Base-by-base conservation (phyloP, 352 stramenopile species). In the Globisporangium carolinianum region DNA sequence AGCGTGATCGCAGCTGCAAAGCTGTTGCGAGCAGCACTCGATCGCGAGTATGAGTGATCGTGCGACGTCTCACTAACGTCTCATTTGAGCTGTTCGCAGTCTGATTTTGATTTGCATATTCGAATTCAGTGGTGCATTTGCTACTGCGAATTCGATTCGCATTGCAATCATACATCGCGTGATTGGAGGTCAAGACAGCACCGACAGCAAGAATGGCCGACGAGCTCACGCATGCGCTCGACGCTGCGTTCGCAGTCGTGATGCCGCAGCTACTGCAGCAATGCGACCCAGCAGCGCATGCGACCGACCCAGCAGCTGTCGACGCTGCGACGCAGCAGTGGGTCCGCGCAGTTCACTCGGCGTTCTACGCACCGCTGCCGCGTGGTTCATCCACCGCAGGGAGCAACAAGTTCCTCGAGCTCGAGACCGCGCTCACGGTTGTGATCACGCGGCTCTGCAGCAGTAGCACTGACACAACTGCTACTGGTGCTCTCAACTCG, bases 381-480 rank as follows among this genome's bases (percentile, higher is more conserved):
- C 65, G 68, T 14, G 60, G 68, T 3, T 18, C 47, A 32, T 38
- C 57, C 9, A 9, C 50, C 5, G 15, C 45, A 0, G 45, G 45
- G 8, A 36, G 24, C 14, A 86, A 73, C 64, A 82, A 74, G 64
- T 89, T 87, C 58, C 52, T 83, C 32, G 67, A 76, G 60, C 67
- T 89, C 51, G 79, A 89, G 59, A 58, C 52, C 17, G 54, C 58
- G 24, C 39, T 89, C 24, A 45, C 58, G 12, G 51, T 63, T 11
- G 65, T 63, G n/a, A 72, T 86, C 1, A 51, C 5, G 5, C 51
- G 82, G n/a, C 47, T 49, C 36, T 55, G 36, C 50, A 52, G 32
- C 18, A 6, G 0, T 10, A 43, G 4, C 38, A 52, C n/a, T 5
- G 36, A 3, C 17, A 38, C 4, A 6, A 38, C 10, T n/a, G 43